phyloP scores from a whole-genome alignment of 192 early-diverging fungal genomes.

The Coemansia sp. region DNA sequence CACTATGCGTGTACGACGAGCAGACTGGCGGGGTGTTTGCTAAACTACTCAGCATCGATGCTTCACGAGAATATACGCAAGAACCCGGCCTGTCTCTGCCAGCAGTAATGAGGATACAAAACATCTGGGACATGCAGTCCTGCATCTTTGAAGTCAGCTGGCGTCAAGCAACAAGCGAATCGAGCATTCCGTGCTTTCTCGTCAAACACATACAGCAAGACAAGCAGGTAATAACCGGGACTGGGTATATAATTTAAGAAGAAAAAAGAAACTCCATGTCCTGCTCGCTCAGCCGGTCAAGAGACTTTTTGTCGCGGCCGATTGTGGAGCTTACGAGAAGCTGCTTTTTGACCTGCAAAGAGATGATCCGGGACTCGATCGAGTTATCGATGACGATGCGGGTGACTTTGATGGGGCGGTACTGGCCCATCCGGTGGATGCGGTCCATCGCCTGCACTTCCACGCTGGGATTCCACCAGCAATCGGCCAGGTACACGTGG shows the following conservation, averaged over 20 bases:
- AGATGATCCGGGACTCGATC: slow-evolving; percentile 86
- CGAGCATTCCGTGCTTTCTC: slow-evolving; percentile 8
- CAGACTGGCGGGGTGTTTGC: slow-evolving; percentile 25
- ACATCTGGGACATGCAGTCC: slow-evolving; percentile 1
- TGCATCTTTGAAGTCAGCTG: slow-evolving; percentile 22
- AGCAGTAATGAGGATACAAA: background rate
- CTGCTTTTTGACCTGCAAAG: slow-evolving; percentile 93
- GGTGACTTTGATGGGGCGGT: slow-evolving; percentile 85
- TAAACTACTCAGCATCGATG: too few species aligned
- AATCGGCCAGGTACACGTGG: slow-evolving; percentile 69
- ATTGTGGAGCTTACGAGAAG: slow-evolving; percentile 85
- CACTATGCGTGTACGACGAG: slow-evolving; percentile 23
- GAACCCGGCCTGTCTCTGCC: too few species aligned
- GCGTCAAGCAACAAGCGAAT: background rate
- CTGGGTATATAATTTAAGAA: slow-evolving; percentile 48
- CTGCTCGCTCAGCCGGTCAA: slow-evolving; percentile 68
- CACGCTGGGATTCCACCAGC: slow-evolving; percentile 69
- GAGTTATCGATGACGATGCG: slow-evolving; percentile 90
- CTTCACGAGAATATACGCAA: too few species aligned
- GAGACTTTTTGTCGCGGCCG: slow-evolving; percentile 73
- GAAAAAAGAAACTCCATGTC: slow-evolving; percentile 86
- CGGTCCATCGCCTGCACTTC: slow-evolving; percentile 88
- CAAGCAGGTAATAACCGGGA: slow-evolving; percentile 2
- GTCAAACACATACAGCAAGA: slow-evolving; percentile 6
- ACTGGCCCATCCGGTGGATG: slow-evolving; percentile 90